These are phyloP conservation scores for Cryphonectria carpinicola DNA, from an alignment of 2,329 filamentous ascomycete genomes.

Conservation along the genomic window DNA sequence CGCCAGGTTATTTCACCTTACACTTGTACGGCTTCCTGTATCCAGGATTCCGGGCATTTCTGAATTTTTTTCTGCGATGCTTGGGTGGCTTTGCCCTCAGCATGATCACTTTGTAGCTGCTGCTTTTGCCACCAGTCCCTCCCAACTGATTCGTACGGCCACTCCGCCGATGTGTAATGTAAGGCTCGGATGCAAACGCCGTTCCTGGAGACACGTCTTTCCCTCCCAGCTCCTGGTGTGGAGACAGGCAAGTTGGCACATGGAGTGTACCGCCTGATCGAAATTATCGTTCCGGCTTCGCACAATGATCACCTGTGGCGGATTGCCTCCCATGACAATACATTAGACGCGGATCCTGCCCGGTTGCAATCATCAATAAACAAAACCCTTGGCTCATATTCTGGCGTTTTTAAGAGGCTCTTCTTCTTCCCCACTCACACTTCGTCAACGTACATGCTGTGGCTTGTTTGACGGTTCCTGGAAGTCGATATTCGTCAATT, in stretches of 20 bases:
- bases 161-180: neutral
- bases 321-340: neutral
- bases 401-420: neutral
- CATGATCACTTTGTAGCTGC: neutral
- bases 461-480: constrained; percentile 21
- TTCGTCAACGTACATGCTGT: constrained; percentile 19
- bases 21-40: constrained; percentile 18
- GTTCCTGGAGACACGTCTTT: neutral
- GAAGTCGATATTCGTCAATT: constrained; percentile 16
- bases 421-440: constrained; percentile 16
- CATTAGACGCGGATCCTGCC: constrained; percentile 11
- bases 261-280: neutral
- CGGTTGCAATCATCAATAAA: neutral
- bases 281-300: neutral
- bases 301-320: neutral
- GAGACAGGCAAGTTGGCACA: neutral
- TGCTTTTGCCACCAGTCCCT: neutral
- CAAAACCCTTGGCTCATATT: neutral
- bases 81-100: neutral
- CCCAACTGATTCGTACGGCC: constrained; percentile 5
- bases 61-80: neutral
- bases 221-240: neutral
- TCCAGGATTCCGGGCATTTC: constrained; percentile 18
- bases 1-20: constrained; percentile 12
- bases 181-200: neutral